phyloP scores from a whole-genome alignment of 345 rosid species.

The Euphorbia tirucalli region DNA sequence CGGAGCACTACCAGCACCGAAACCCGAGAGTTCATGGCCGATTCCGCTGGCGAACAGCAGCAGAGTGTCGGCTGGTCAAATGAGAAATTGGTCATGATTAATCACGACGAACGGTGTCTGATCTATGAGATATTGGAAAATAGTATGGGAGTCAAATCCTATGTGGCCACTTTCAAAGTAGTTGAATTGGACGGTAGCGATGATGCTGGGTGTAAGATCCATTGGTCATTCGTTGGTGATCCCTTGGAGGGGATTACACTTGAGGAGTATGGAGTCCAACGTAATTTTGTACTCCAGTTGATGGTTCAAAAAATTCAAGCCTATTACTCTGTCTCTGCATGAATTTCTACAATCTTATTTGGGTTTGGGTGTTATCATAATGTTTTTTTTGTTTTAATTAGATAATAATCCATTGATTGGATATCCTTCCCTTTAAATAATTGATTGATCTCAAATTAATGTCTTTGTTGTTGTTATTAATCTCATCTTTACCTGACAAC shows the following conservation, averaged over 20 bases:
- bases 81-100: constrained; percentile 40
- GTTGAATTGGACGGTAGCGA: not conserved
- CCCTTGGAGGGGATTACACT: constrained; percentile 42
- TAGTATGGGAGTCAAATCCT: constrained; percentile 55
- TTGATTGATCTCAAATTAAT: too few species aligned
- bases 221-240: constrained; percentile 57
- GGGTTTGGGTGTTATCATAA: too few species aligned
- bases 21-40: not conserved
- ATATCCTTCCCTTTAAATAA: too few species aligned
- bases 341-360: not conserved
- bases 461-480: too few species aligned
- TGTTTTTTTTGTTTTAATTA: too few species aligned
- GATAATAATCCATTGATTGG: too few species aligned
- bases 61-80: constrained; percentile 7
- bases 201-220: constrained; percentile 55
- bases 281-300: not conserved
- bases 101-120: constrained; percentile 29
- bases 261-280: not conserved
- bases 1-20: constrained; percentile 35
- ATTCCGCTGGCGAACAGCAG: not conserved
- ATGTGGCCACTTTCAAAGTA: constrained; percentile 22
- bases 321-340: not conserved
- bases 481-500: too few species aligned
- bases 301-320: not conserved
- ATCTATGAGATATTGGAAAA: constrained; percentile 55